Evolutionary conservation across 176 grass and related monocot genomes (phyloP), one percentile per base, ranked within the genome.

Genomic region (Luzula sylvatica): DNA sequence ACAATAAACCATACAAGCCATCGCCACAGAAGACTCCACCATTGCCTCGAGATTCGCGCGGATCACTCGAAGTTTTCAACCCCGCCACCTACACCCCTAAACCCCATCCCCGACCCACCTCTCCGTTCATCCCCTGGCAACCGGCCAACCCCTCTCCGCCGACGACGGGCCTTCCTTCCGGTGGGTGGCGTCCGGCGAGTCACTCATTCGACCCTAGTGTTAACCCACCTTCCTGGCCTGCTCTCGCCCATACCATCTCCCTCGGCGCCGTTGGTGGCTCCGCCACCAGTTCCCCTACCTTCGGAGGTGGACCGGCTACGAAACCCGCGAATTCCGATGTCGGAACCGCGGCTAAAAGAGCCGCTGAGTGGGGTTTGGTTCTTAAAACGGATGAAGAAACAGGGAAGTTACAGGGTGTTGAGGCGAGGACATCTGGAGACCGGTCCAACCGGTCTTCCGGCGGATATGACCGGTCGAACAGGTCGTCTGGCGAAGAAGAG

Each of bases 291-390:
- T 58, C 65, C 20, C 3, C 18, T 12, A 18, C 15, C 3, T 4
- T 19, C 14, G 38, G 30, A 14, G 65, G 15, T 5, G 48, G 20
- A 9, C 29, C 15, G 24, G 13, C 29, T 12, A 29, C 18, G 7
- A 50, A 12, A 2, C n/a, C 8, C 3, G 78, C 20, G 11, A 68
- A 24, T 3, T 20, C 18, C 11, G 76, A 87, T 41, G 82, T 80
- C 3, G 76, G 50, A 12, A 48, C 23, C 42, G 89, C 80, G 2
- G 68, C 83, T 6, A 70, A 84, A 61, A 28, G 89, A 23, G 83
- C 83, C 18, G 83, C 80, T 1, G 83, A 88, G 80, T 85, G 89
- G 89, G 89, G 83, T n/a, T 70, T 95, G 58, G 70, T 88, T 60
- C 74, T 95, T 47, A 77, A 65, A 15, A 95, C 80, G 7, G 81